Percentiles rank a stretch among this genome's conserved stretches.
Evolutionary conservation across 1,139 yeast species (phyloP).

Genomic region (Hansenula lynferdii): DNA sequence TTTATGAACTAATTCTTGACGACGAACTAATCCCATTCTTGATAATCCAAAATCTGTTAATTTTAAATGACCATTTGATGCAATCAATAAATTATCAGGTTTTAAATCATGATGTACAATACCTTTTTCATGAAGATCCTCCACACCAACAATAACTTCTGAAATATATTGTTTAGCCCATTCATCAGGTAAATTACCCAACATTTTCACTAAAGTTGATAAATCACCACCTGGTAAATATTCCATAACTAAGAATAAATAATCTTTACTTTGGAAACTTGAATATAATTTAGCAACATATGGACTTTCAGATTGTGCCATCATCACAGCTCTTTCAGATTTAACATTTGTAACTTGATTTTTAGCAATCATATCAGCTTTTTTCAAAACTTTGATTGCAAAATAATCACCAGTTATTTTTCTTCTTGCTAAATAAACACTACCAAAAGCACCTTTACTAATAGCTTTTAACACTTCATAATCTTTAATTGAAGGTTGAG

Average conservation of each 20-base stretch:
- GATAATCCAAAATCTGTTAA: conserved; percentile 94
- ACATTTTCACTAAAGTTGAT: conserved; percentile 75
- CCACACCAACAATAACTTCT: conserved; percentile 87
- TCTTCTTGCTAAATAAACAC: conserved; percentile 82
- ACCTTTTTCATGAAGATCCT: conserved; percentile 82
- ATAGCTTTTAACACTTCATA: conserved; percentile 91
- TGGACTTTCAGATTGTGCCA: conserved; percentile 93
- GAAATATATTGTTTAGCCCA: conserved; percentile 90
- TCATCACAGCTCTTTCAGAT: conserved; percentile 94
- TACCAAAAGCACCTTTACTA: conserved; percentile 96
- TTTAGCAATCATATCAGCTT: conserved; percentile 94
- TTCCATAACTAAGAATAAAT: conserved; percentile 92
- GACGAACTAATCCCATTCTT: conserved; percentile 80
- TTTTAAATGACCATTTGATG: conserved; percentile 81
- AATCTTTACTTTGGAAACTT: conserved; percentile 86
- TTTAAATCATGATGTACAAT: conserved; percentile 93
- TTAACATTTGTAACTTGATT: conserved; percentile 94
- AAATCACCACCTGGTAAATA: conserved; percentile 95
- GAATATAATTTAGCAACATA: conserved; percentile 88
- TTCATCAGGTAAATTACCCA: conserved; percentile 77
- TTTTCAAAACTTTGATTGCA: conserved; percentile 91
- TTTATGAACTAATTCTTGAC: conserved; percentile 43
- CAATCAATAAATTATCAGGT: conserved; percentile 91
- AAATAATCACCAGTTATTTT: conserved; percentile 89
- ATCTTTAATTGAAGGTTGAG: conserved; percentile 74